phyloP scores from a whole-genome alignment of 306 rosid species.

The Medicago ruthenica region DNA sequence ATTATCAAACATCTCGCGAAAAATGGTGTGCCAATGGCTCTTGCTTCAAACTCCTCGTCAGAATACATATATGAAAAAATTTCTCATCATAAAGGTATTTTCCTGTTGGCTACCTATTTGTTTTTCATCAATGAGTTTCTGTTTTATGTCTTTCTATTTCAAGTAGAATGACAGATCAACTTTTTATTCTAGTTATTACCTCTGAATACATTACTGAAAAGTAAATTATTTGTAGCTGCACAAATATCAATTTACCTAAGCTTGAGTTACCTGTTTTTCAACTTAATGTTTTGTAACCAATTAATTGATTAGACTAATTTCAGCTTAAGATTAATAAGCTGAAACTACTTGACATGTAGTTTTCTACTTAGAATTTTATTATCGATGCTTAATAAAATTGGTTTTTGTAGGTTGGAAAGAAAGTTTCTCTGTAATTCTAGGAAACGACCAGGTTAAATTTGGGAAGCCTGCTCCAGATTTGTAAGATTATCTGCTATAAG shows the following conservation, averaged over 20 bases:
- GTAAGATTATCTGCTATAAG: conserved; percentile 52
- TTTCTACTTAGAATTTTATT: conserved; percentile 7
- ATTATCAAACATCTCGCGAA: conserved; percentile 69
- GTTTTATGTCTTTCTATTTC: conserved; percentile 16
- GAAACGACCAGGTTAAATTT: conserved; percentile 77
- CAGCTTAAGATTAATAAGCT: conserved; percentile 4
- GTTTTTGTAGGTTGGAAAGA: conserved; percentile 75
- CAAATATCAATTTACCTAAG: neutral
- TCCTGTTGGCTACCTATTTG: neutral
- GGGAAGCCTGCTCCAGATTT: conserved; percentile 85
- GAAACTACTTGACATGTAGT: neutral
- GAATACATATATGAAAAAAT: conserved; percentile 70
- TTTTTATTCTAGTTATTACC: conserved; percentile 4
- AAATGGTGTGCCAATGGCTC: conserved; percentile 71
- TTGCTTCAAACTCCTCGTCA: conserved; percentile 77
- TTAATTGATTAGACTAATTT: neutral
- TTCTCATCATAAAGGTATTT: conserved; percentile 61
- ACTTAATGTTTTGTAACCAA: neutral
- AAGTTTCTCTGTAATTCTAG: conserved; percentile 75
- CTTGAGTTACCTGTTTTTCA: neutral
- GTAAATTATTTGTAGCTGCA: neutral
- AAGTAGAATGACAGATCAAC: neutral
- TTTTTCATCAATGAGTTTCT: conserved; percentile 10
- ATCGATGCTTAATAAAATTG: conserved; percentile 11
- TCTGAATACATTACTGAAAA: neutral